Conservation (phyloP, 192 early-diverging fungal genomes). For the Irineochytrium annulatum region DNA sequence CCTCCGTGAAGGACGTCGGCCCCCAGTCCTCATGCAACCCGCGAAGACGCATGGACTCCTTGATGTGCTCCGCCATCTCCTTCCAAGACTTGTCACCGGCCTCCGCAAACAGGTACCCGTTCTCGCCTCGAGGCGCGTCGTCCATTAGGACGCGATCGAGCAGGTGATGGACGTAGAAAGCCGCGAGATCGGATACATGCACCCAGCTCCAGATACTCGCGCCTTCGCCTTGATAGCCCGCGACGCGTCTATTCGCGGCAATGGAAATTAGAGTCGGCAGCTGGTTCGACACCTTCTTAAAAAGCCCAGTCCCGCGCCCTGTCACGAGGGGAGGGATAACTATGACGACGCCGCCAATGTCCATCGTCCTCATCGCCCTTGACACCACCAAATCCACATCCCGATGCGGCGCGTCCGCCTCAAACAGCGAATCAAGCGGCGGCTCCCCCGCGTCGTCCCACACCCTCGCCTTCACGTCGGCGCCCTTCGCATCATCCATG, state of each 20-base stretch:
- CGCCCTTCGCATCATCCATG: slow-evolving; percentile 17
- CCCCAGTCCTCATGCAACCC: no score
- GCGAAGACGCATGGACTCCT: no score
- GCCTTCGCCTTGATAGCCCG: slow-evolving; percentile 21
- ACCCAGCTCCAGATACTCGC: slow-evolving; percentile 21
- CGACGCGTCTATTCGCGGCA: slow-evolving; percentile 1
- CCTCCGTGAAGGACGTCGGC: no score
- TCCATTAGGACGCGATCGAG: no score
- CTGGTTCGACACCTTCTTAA: slow-evolving; percentile 28
- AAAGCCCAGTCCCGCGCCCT: slow-evolving; percentile 14
- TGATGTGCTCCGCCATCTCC: no score
- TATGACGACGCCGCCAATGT: slow-evolving; percentile 4
- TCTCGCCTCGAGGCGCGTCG: no score
- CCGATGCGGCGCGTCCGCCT: slow-evolving; percentile 22
- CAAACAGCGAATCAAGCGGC: slow-evolving; percentile 5
- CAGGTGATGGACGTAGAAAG: neutral
- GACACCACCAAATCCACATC: slow-evolving; percentile 29
- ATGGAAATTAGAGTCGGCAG: slow-evolving; percentile 21
- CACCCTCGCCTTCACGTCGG: neutral
- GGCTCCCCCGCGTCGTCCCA: neutral
- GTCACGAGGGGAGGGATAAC: slow-evolving; percentile 30
- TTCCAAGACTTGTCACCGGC: no score
- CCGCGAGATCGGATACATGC: slow-evolving; percentile 10
- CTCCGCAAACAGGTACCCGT: neutral
- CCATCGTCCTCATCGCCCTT: slow-evolving; percentile 1